These are phyloP conservation scores for Casuarina glauca DNA, from an alignment of 306 rosid species.

Conservation along the genomic window DNA sequence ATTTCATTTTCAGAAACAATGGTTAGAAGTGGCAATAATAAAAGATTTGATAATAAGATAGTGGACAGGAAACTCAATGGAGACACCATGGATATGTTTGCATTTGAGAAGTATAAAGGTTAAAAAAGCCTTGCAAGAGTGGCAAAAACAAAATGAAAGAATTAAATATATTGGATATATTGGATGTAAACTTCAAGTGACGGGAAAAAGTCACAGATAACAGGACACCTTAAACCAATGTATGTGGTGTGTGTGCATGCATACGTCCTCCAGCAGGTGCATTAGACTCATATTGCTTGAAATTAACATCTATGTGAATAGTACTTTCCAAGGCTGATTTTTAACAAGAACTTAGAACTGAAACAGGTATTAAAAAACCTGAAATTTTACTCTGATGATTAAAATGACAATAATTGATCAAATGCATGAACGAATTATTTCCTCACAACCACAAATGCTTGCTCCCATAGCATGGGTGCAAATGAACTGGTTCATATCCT, in stretches of 20 bases:
- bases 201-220: background rate
- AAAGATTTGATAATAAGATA: too few relatives aligned
- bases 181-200: background rate
- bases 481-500: background rate
- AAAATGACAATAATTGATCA: conserved; percentile 3
- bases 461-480: background rate
- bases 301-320: background rate
- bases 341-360: background rate
- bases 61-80: too few relatives aligned
- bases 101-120: too few relatives aligned
- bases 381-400: background rate
- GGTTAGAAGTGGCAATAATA: too few relatives aligned
- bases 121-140: too few relatives aligned
- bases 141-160: too few relatives aligned
- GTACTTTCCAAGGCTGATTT: background rate
- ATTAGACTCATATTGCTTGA: background rate
- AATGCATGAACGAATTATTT: background rate
- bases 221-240: background rate
- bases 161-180: too few relatives aligned
- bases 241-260: background rate
- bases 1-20: too few relatives aligned
- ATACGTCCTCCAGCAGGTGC: background rate
- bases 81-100: too few relatives aligned
- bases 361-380: background rate
- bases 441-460: background rate